Percentiles rank a stretch among this genome's conserved stretches.
Conservation (phyloP, 1,284 basidiomycete genomes). For the Tylopilus sp. region DNA sequence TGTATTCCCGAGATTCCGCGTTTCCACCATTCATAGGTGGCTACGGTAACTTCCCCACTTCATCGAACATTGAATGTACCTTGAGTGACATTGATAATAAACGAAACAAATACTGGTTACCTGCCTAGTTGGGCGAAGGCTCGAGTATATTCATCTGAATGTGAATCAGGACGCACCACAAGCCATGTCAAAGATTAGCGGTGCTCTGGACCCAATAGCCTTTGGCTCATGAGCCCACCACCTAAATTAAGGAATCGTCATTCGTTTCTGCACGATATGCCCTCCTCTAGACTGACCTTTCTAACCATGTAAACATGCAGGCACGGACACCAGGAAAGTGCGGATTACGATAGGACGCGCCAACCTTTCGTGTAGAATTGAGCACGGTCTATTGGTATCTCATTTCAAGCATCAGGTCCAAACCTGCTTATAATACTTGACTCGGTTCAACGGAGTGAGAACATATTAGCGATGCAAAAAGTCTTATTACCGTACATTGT, state of each 20-base stretch:
- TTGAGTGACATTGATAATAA: constrained; percentile 7
- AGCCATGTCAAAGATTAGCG: constrained; percentile 33
- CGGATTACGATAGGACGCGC: constrained; percentile 67
- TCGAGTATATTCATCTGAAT: not conserved
- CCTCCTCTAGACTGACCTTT: constrained; percentile 38
- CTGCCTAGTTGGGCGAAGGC: constrained; percentile 19
- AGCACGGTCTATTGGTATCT: not conserved
- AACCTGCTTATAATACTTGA: constrained; percentile 34
- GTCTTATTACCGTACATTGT: constrained; percentile 48
- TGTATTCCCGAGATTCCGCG: constrained; percentile 13
- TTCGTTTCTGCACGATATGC: not conserved
- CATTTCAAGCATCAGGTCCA: not conserved
- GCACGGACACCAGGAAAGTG: constrained; percentile 68
- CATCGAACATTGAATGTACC: not conserved
- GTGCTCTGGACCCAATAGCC: constrained; percentile 15
- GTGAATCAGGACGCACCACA: constrained; percentile 22
- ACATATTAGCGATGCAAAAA: constrained; percentile 4
- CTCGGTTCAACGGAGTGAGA: constrained; percentile 10
- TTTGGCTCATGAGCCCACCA: constrained; percentile 28
- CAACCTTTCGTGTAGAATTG: constrained; percentile 41
- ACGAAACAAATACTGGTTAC: constrained; percentile 11
- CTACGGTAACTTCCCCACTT: constrained; percentile 31
- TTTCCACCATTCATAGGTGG: constrained; percentile 32
- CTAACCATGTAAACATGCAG: constrained; percentile 54
- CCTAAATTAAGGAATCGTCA: constrained; percentile 4